Evolutionary conservation across 495 filamentous ascomycete genomes (phyloP), one percentile per base, ranked within the genome.

Genomic region (Astrothelium macrocarpum): DNA sequence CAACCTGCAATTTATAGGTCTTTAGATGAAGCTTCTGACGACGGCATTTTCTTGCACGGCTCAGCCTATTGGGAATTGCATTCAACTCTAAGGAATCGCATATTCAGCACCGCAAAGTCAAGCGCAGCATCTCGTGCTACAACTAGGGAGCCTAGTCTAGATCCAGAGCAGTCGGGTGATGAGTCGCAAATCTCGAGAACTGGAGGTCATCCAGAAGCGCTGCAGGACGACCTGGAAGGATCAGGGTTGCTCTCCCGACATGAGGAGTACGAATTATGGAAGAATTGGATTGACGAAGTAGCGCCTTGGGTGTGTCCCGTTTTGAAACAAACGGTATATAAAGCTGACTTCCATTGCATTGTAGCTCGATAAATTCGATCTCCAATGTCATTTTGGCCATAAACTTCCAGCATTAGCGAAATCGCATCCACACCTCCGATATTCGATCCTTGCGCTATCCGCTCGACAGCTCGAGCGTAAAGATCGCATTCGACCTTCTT

Each of bases 251-350:
- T 67, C 20, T 46, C 56, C 9, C 39, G 43, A 14, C 46, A 59
- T 25, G 58, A 56, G 39, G 66, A 65, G 36, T 65, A 60, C 23
- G 49, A 65, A 16, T 42, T 68, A 16, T 63, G 62, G 62, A 59
- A 68, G 43, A 68, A 62, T 34, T 68, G 62, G 32, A 53, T 64
- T n/a, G 56, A 63, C 43, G 67, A 69, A 64, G 65, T 66, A 9
- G 67, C 67, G 2, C 23, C 29, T 11, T 66, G 67, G 67, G 53
- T 63, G 59, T 9, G 62, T 59, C 11, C 7, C 16, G 46, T 20
- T 58, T 31, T n/a, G 5, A 23, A 16, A 11, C 26, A 2, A 34
- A 11, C 25, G 16, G 2, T 36, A 4, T 36, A 9, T 5, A 12
- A 32, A 3, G 25, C n/a, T 60, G 7, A 60, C 59, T 5, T 18